Evolutionary conservation across 805 yeast genomes (phyloP).

Genomic region (Metschnikowia aberdeeniae): DNA sequence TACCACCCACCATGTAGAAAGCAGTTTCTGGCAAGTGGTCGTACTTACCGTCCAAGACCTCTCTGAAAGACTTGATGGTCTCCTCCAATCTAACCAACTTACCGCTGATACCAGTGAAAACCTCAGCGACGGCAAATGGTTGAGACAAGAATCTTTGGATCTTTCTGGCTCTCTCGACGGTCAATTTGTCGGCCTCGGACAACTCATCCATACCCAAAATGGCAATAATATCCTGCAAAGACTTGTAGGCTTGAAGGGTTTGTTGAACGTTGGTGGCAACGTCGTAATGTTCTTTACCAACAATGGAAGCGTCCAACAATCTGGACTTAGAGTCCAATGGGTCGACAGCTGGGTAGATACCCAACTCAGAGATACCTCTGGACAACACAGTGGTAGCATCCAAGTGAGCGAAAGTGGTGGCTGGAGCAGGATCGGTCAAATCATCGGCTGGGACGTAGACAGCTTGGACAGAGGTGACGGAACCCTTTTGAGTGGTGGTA

Average conservation of each 20-base stretch:
- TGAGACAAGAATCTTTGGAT: slow-evolving; percentile 99
- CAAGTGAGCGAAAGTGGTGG: slow-evolving; percentile 99
- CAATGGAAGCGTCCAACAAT: slow-evolving; percentile 94
- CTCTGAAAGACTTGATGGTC: slow-evolving; percentile 92
- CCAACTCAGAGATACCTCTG: slow-evolving; percentile 98
- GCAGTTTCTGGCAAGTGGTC: slow-evolving; percentile 99
- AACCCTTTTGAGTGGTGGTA: slow-evolving; percentile 99
- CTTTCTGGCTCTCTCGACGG: slow-evolving; percentile 99
- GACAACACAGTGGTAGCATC: slow-evolving; percentile 99
- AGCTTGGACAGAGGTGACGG: slow-evolving; percentile 99
- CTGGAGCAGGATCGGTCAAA: slow-evolving; percentile 99
- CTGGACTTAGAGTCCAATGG: slow-evolving; percentile 99
- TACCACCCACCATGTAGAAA: slow-evolving; percentile 99
- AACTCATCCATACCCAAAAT: slow-evolving; percentile 99
- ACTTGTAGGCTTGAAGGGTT: slow-evolving; percentile 99
- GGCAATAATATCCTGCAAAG: slow-evolving; percentile 99
- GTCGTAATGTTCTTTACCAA: slow-evolving; percentile 98
- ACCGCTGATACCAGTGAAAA: slow-evolving; percentile 99
- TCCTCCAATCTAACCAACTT: slow-evolving; percentile 95
- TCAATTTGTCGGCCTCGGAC: slow-evolving; percentile 96
- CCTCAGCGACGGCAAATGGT: slow-evolving; percentile 99
- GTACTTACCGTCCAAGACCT: slow-evolving; percentile 96
- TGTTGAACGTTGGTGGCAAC: slow-evolving; percentile 94
- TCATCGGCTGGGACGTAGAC: slow-evolving; percentile 99
- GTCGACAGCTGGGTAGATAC: slow-evolving; percentile 99